Base-by-base conservation (phyloP, 2,329 filamentous ascomycete species). In the Torrubiella hemipterigena region DNA sequence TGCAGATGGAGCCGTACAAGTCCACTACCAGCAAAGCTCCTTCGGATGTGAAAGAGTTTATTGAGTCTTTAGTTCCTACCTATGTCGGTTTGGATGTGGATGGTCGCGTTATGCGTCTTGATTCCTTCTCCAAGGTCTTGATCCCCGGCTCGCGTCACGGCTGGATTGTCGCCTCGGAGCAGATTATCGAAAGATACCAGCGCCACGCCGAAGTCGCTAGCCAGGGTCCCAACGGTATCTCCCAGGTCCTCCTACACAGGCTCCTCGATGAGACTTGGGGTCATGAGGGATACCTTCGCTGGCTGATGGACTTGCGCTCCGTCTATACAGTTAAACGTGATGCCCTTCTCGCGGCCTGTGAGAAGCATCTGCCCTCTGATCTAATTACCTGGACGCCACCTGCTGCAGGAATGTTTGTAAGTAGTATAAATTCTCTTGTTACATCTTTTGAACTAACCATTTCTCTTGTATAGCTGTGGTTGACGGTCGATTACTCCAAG, bases 261-360 rank as follows among this genome's bases (percentile, higher is more conserved):
- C 65, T 98, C 15, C 66, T 98, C 3, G 91, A 98, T 42, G 85
- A 94, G 55, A 76, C 78, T 30, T 98, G 91, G 91, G 91, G 89
- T 16, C 91, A 98, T 48, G 68, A 73, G 25, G 87, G 87, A 2
- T 98, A 93, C 50, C 57, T 98, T 16, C 69, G 79, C 47, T 98
- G 91, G 91, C 60, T 98, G 40, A 81, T 91, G 50, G 70, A 84
- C 50, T 61, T 96, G 45, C 73, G 86, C 28, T 55, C 74, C 45
- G 74, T 86, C 54, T 98, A 98, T 51, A 91, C 87, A 2, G 62
- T 65, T 42, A 73, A 89, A 37, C 66, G 91, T 34, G 71, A 96
- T 49, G 69, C 73, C 17, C 72, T 98, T 35, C 63, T 94, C 5
- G 65, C 69, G 7, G 85, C 87, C 0, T 95, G 86, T 50, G 83